Conservation (phyloP, 2,329 filamentous ascomycete genomes). For the Graphilbum fragrans region DNA sequence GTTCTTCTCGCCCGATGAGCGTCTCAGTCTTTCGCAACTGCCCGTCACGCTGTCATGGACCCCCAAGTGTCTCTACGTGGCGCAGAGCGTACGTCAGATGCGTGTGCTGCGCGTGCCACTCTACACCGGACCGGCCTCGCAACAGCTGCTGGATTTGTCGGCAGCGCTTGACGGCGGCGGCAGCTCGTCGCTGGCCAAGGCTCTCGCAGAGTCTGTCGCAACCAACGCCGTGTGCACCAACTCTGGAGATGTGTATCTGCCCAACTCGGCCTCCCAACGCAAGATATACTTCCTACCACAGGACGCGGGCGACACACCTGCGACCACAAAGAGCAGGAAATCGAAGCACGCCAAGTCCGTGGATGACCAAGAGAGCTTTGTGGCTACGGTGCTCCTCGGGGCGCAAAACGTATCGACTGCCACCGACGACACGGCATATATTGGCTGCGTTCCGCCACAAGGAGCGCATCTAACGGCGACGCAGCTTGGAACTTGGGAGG, state of each 20-base stretch:
- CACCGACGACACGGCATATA: background rate
- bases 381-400: background rate
- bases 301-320: background rate
- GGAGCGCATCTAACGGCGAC: background rate
- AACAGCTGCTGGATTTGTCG: too few species aligned
- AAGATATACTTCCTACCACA: background rate
- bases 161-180: too few species aligned
- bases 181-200: too few species aligned
- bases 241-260: slow-evolving; percentile 1
- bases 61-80: background rate
- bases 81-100: background rate
- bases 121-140: background rate
- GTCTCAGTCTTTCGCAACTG: background rate
- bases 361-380: background rate
- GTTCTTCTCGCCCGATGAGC: background rate
- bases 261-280: background rate
- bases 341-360: background rate
- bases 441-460: background rate
- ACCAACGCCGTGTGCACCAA: background rate
- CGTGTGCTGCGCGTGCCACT: slow-evolving; percentile 1
- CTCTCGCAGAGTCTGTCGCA: too few species aligned
- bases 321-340: background rate
- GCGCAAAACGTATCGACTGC: background rate
- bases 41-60: slow-evolving; percentile 1
- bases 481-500: background rate